These are phyloP conservation scores for Heracleum sosnowskyi DNA, from an alignment of 129 eudicot species.

Conservation along the genomic window DNA sequence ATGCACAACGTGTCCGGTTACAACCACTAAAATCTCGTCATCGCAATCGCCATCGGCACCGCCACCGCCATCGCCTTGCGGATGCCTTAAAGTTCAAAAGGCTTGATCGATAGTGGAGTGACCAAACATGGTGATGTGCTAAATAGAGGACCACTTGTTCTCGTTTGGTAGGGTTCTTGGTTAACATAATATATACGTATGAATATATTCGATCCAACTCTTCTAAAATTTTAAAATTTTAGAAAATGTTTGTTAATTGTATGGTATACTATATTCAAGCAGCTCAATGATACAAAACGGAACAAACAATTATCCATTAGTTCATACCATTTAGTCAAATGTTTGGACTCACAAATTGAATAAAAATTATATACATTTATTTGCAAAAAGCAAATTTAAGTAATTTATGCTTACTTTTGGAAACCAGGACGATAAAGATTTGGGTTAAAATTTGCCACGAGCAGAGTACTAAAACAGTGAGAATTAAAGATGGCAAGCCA, in stretches of 20 bases:
- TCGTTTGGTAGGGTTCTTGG: neutral
- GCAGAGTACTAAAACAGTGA: neutral
- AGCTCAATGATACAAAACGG: no score
- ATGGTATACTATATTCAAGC: no score
- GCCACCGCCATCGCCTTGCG: neutral
- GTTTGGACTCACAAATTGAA: no score
- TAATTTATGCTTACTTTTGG: no score
- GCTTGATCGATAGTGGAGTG: neutral
- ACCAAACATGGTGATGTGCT: neutral
- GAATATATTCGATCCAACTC: neutral
- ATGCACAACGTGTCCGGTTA: neutral
- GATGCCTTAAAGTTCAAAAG: neutral
- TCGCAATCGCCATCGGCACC: neutral
- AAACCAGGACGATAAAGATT: neutral
- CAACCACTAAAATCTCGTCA: neutral
- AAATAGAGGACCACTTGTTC: slow-evolving; percentile 9
- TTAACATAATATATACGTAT: neutral
- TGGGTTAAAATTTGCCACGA: neutral
- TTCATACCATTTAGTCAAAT: no score
- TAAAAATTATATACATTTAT: no score
- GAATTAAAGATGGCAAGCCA: neutral
- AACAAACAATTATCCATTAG: no score
- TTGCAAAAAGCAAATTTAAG: no score
- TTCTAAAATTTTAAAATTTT: no score
- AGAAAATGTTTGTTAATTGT: no score